Percentiles rank a stretch among this genome's conserved stretches.
Evolutionary conservation across 805 yeast species (phyloP).

Genomic region (Ogataea salicorniae): DNA sequence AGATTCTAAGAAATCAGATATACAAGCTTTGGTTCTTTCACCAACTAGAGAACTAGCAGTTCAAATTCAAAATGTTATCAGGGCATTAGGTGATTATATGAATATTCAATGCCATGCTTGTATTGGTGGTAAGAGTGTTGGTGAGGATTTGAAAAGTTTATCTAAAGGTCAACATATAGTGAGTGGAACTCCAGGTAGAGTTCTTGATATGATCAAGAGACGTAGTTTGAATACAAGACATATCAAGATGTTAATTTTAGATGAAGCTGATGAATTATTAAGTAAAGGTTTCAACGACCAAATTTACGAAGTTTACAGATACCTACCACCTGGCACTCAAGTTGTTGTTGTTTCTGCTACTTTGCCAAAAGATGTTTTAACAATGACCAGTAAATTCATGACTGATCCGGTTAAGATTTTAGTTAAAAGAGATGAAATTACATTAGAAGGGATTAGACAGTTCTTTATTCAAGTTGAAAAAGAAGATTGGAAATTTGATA

Average conservation of each 20-base stretch:
- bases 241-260: slow-evolving; percentile 90
- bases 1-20: slow-evolving; percentile 64
- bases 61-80: slow-evolving; percentile 92
- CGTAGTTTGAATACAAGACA: slow-evolving; percentile 75
- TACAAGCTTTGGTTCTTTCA: slow-evolving; percentile 91
- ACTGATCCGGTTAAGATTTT: slow-evolving; percentile 89
- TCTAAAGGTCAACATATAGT: slow-evolving; percentile 86
- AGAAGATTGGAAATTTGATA: slow-evolving; percentile 93
- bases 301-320: slow-evolving; percentile 87
- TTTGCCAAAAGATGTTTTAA: slow-evolving; percentile 86
- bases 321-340: slow-evolving; percentile 84
- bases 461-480: slow-evolving; percentile 84
- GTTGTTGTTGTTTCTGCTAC: slow-evolving; percentile 95
- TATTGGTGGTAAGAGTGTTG: slow-evolving; percentile 92
- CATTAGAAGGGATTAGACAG: slow-evolving; percentile 94
- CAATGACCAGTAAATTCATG: slow-evolving; percentile 90
- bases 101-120: slow-evolving; percentile 91
- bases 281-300: slow-evolving; percentile 92
- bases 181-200: slow-evolving; percentile 98
- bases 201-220: slow-evolving; percentile 91
- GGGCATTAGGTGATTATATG: slow-evolving; percentile 86
- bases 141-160: slow-evolving; percentile 82
- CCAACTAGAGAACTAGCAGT: slow-evolving; percentile 97
- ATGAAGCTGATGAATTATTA: slow-evolving; percentile 97
- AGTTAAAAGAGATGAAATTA: slow-evolving; percentile 92